These are phyloP conservation scores for Malus asiatica DNA, from an alignment of 306 rosid genomes.

Conservation along the genomic window DNA sequence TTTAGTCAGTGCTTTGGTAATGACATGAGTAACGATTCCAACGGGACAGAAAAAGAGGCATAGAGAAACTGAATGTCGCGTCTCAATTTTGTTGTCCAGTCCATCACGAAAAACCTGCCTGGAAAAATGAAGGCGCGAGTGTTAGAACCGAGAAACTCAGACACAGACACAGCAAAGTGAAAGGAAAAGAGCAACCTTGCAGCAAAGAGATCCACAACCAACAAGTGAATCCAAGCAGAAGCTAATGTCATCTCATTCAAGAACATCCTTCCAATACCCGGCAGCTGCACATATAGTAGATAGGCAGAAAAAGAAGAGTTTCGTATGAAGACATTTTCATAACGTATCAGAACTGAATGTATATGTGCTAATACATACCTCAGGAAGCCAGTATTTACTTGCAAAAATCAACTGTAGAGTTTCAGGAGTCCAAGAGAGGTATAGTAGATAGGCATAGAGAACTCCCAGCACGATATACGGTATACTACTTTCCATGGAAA, in stretches of 20 bases:
- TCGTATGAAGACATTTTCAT: neutral
- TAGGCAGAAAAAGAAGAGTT: neutral
- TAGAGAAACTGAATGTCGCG: conserved; percentile 75
- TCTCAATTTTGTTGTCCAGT: conserved; percentile 61
- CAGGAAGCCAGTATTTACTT: conserved; percentile 79
- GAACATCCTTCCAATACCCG: conserved; percentile 80
- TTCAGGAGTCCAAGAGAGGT: conserved; percentile 92
- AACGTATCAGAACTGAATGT: neutral
- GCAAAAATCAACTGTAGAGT: conserved; percentile 62
- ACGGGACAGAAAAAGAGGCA: conserved; percentile 85
- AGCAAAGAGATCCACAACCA: conserved; percentile 88
- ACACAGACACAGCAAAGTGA: neutral
- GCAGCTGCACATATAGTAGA: conserved; percentile 43
- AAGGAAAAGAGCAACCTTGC: conserved; percentile 56
- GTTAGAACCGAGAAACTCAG: neutral
- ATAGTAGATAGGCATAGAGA: conserved; percentile 81
- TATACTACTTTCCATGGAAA: conserved; percentile 56
- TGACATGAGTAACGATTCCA: conserved; percentile 73
- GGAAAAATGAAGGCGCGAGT: conserved; percentile 15
- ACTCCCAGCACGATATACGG: conserved; percentile 68
- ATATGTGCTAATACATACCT: conserved; percentile 45
- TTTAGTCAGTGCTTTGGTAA: conserved; percentile 68
- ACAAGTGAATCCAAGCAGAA: conserved; percentile 95
- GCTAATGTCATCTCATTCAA: conserved; percentile 83
- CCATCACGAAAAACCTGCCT: conserved; percentile 83